phyloP scores from a whole-genome alignment of 2,329 filamentous ascomycete genomes.

The Didymella arachidicola region DNA sequence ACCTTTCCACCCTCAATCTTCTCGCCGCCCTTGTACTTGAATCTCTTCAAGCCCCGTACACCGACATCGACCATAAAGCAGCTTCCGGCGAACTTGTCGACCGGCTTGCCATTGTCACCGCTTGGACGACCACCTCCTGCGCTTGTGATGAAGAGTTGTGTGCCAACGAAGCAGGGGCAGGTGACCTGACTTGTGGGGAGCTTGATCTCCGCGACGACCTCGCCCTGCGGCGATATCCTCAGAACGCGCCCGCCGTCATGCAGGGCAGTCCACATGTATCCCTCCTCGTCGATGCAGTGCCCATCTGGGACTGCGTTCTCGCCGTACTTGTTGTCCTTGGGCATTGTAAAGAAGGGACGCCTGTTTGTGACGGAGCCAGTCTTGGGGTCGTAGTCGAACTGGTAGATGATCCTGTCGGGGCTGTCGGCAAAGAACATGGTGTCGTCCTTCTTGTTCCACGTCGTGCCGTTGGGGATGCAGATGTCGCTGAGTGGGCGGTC shows the following conservation, averaged over 20 bases:
- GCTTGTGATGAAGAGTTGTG: slow-evolving; percentile 78
- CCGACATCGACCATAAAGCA: slow-evolving; percentile 82
- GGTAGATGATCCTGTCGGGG: slow-evolving; percentile 72
- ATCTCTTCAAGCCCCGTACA: slow-evolving; percentile 62
- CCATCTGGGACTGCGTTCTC: slow-evolving; percentile 74
- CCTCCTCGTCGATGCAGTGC: slow-evolving; percentile 81
- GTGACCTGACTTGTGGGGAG: slow-evolving; percentile 82
- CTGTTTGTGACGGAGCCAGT: slow-evolving; percentile 72
- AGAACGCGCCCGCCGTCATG: slow-evolving; percentile 80
- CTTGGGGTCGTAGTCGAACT: slow-evolving; percentile 74
- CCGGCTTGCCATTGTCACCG: slow-evolving; percentile 65
- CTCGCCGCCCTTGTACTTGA: slow-evolving; percentile 46
- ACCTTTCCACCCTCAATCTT: slow-evolving; percentile 42
- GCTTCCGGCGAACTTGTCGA: slow-evolving; percentile 71
- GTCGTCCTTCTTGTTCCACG: slow-evolving; percentile 76
- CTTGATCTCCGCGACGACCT: slow-evolving; percentile 75
- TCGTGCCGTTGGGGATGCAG: slow-evolving; percentile 84
- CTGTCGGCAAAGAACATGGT: slow-evolving; percentile 88
- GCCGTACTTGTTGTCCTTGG: slow-evolving; percentile 58
- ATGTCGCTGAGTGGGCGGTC: slow-evolving; percentile 68
- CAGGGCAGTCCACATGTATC: slow-evolving; percentile 89
- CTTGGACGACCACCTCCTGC: slow-evolving; percentile 58
- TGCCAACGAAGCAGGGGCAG: slow-evolving; percentile 80
- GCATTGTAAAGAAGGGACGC: slow-evolving; percentile 76
- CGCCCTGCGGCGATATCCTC: slow-evolving; percentile 73